These are phyloP conservation scores for Bipolaris gigantea DNA, from an alignment of 2,329 filamentous ascomycete species.

Conservation along the genomic window DNA sequence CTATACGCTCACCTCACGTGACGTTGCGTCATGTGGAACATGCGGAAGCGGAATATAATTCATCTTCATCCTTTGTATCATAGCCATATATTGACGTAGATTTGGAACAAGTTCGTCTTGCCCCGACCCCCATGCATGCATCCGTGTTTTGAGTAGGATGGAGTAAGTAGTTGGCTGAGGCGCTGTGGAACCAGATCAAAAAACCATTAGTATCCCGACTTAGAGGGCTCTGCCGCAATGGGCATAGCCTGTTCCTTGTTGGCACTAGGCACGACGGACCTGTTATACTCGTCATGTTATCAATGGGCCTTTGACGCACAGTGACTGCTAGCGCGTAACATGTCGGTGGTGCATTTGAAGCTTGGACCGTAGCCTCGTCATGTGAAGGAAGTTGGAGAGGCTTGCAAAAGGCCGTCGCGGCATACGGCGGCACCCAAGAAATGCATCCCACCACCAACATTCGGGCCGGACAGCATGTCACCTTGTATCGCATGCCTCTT, in stretches of 20 bases:
- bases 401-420: conserved; percentile 21
- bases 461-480: conserved; percentile 7
- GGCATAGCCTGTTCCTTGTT: not conserved
- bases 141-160: no score
- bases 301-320: conserved; percentile 11
- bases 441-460: conserved; percentile 12
- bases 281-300: not conserved
- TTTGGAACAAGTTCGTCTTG: not conserved
- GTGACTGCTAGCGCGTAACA: conserved; percentile 19
- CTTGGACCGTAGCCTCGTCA: conserved; percentile 22
- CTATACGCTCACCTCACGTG: not conserved
- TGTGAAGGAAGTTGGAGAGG: conserved; percentile 20
- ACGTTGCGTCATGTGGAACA: not conserved
- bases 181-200: not conserved
- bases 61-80: not conserved
- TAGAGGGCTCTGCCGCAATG: not conserved
- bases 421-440: conserved; percentile 9
- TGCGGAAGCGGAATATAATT: not conserved
- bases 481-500: not conserved
- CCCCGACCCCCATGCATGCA: no score
- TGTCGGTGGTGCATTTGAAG: not conserved
- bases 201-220: not conserved
- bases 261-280: not conserved
- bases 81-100: not conserved
- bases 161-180: not conserved